Conservation (phyloP, 176 grass and related monocot species). For the Raddia distichophylla region DNA sequence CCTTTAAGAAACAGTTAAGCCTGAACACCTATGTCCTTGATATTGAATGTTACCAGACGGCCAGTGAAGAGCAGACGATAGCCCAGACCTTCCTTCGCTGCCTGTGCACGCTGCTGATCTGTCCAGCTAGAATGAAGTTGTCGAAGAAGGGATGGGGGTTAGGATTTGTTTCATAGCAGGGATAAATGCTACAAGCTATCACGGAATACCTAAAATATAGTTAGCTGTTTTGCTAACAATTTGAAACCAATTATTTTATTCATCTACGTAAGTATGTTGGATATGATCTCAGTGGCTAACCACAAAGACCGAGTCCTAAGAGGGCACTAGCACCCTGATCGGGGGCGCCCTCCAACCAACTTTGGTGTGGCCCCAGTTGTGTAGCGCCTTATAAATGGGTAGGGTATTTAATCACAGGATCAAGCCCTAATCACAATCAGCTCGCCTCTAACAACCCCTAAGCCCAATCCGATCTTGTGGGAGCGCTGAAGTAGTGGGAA, state of each 20-base stretch:
- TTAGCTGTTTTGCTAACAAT: not conserved
- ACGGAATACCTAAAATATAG: conserved; percentile 8
- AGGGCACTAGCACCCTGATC: too few relatives aligned
- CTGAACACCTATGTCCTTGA: not conserved
- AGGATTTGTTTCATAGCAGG: not conserved
- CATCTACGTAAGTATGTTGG: not conserved
- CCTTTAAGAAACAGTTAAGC: not conserved
- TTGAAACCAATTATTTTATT: conserved; percentile 12
- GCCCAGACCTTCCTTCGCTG: conserved; percentile 73
- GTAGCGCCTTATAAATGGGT: too few relatives aligned
- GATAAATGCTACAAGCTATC: not conserved
- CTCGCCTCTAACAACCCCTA: too few relatives aligned
- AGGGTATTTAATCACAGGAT: too few relatives aligned
- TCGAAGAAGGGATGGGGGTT: not conserved
- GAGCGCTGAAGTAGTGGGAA: too few relatives aligned
- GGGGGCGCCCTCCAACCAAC: too few relatives aligned
- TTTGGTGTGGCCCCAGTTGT: too few relatives aligned
- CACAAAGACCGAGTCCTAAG: too few relatives aligned
- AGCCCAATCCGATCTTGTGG: too few relatives aligned
- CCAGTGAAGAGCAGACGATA: conserved; percentile 91
- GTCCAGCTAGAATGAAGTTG: conserved; percentile 67
- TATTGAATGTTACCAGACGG: conserved; percentile 64
- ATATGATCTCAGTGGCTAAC: too few relatives aligned
- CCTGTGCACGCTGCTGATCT: conserved; percentile 80
- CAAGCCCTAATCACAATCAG: too few relatives aligned